Evolutionary conservation across 1,284 basidiomycete genomes (phyloP).

Genomic region (Agroathelia rolfsii): DNA sequence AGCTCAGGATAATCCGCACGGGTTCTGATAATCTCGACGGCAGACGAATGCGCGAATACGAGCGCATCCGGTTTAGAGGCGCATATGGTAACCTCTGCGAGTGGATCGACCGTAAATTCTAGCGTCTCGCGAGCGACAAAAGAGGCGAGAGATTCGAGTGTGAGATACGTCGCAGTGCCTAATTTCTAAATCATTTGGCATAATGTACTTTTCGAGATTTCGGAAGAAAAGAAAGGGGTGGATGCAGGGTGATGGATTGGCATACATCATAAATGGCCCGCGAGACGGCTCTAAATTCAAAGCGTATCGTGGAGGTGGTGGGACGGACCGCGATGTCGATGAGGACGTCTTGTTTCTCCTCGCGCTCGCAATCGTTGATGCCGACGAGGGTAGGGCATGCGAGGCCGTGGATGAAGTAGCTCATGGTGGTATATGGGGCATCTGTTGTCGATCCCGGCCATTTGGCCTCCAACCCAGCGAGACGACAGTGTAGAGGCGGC

Average conservation of each 20-base stretch:
- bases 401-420: conserved; percentile 40
- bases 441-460: conserved; percentile 18
- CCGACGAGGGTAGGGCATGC: conserved; percentile 58
- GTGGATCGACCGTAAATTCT: conserved; percentile 17
- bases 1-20: conserved; percentile 23
- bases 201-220: conserved; percentile 28
- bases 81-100: conserved; percentile 47
- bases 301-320: conserved; percentile 13
- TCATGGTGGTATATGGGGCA: conserved; percentile 14
- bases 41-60: conserved; percentile 55
- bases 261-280: conserved; percentile 32
- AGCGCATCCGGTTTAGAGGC: conserved; percentile 73
- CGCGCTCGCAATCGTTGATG: conserved; percentile 63
- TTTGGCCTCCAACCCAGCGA: conserved; percentile 32
- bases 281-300: conserved; percentile 30
- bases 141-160: conserved; percentile 68
- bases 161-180: conserved; percentile 59
- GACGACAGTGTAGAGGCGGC: conserved; percentile 42
- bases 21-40: conserved; percentile 47
- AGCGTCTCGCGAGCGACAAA: conserved; percentile 41
- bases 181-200: too few relatives aligned
- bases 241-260: conserved; percentile 3
- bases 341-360: conserved; percentile 59
- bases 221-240: conserved; percentile 13
- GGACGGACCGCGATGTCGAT: conserved; percentile 40